These are phyloP conservation scores for Rhinocladiella mackenziei DNA, from an alignment of 2,329 filamentous ascomycete species.

Conservation along the genomic window DNA sequence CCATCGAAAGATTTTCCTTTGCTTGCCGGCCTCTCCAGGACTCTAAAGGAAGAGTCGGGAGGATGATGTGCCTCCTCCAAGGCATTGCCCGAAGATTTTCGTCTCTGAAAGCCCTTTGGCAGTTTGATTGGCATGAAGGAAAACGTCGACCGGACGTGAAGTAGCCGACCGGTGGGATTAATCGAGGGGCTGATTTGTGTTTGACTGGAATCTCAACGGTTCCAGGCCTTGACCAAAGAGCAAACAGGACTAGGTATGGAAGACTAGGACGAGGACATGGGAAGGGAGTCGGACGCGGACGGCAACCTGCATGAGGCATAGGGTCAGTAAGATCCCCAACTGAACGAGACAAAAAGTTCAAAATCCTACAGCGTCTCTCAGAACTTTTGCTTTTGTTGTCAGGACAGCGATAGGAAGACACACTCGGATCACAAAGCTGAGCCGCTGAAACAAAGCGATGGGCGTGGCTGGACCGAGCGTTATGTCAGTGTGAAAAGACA, in stretches of 20 bases:
- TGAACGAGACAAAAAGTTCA: background rate
- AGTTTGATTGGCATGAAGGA: constrained; percentile 53
- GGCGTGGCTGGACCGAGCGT: constrained; percentile 13
- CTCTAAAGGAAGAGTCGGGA: constrained; percentile 48
- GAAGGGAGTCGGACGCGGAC: constrained; percentile 14
- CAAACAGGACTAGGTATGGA: constrained; percentile 11
- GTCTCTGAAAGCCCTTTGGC: constrained; percentile 50
- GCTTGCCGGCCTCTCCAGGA: constrained; percentile 48
- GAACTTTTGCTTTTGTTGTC: background rate
- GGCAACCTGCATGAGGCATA: constrained; percentile 18
- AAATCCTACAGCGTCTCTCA: background rate
- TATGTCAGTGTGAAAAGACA: constrained; percentile 11
- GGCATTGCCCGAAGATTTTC: constrained; percentile 54
- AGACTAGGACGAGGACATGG: constrained; percentile 18
- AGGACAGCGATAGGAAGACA: background rate
- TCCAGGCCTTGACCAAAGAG: constrained; percentile 9
- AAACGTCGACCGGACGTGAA: constrained; percentile 15
- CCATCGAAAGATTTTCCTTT: constrained; percentile 44
- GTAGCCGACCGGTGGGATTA: constrained; percentile 10
- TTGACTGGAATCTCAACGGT: constrained; percentile 3
- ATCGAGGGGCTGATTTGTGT: constrained; percentile 2
- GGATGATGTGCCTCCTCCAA: constrained; percentile 46
- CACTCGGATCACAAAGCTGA: constrained; percentile 1
- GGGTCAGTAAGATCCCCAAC: constrained; percentile 14
- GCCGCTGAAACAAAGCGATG: constrained; percentile 2